These are phyloP conservation scores for Pythium aristosporum DNA, from an alignment of 352 stramenopile genomes.

Conservation along the genomic window DNA sequence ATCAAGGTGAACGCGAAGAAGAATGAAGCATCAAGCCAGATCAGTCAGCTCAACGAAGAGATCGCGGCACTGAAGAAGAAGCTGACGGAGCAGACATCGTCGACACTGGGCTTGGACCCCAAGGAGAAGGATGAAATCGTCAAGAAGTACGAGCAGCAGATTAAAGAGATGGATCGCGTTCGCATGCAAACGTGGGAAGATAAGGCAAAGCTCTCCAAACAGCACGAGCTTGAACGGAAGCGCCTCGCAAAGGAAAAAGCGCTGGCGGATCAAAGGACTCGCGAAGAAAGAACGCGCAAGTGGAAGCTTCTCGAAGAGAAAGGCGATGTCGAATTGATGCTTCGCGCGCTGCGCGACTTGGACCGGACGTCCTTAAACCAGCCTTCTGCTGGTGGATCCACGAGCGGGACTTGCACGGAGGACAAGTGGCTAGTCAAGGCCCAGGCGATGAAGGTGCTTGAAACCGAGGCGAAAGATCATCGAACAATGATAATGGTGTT, in stretches of 20 bases:
- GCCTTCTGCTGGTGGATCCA: background rate
- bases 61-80: constrained; percentile 88
- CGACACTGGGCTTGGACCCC: constrained; percentile 63
- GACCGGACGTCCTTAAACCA: constrained; percentile 26
- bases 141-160: constrained; percentile 85
- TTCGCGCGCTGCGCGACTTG: constrained; percentile 70
- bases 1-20: constrained; percentile 94
- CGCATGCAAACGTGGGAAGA: constrained; percentile 87
- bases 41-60: constrained; percentile 90
- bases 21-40: constrained; percentile 91
- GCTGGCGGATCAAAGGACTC: constrained; percentile 72
- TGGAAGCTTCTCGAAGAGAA: constrained; percentile 87
- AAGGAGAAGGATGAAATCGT: constrained; percentile 89
- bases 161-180: constrained; percentile 88
- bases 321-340: constrained; percentile 77
- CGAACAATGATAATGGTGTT: constrained; percentile 83
- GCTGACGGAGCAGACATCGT: constrained; percentile 71
- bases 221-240: constrained; percentile 86
- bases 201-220: constrained; percentile 82
- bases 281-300: constrained; percentile 79
- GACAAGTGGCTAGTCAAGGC: constrained; percentile 59
- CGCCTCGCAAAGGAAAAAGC: constrained; percentile 77
- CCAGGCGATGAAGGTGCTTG: constrained; percentile 57
- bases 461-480: constrained; percentile 76
- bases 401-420: constrained; percentile 27